Percentiles rank a stretch among this genome's conserved stretches.
Evolutionary conservation across 129 eudicot genomes (phyloP).

Genomic region (Flaveria sonorensis): DNA sequence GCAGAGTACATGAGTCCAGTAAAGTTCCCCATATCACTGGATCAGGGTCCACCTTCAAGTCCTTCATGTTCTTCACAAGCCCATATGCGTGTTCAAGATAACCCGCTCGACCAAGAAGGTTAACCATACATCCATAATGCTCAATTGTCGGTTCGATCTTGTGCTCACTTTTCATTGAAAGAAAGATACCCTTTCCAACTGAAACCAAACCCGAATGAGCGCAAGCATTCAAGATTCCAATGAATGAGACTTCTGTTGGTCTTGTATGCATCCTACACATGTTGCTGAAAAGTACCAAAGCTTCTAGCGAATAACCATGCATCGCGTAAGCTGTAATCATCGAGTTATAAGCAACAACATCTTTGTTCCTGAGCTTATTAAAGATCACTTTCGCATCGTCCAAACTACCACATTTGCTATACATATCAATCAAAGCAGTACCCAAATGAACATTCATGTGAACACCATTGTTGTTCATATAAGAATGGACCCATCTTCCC

Average conservation of each 20-base stretch:
- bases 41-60: slow-evolving; percentile 52
- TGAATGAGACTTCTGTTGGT: slow-evolving; percentile 69
- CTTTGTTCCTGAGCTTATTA: slow-evolving; percentile 53
- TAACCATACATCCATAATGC: slow-evolving; percentile 91
- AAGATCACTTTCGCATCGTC: slow-evolving; percentile 63
- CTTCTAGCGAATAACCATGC: slow-evolving; percentile 66
- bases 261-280: slow-evolving; percentile 37
- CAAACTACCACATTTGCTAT: slow-evolving; percentile 75
- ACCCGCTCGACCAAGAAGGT: slow-evolving; percentile 89
- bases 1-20: slow-evolving; percentile 76
- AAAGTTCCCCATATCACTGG: slow-evolving; percentile 71
- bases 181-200: slow-evolving; percentile 52
- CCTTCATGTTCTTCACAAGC: slow-evolving; percentile 49
- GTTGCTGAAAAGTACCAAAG: slow-evolving; percentile 46
- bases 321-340: slow-evolving; percentile 80
- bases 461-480: slow-evolving; percentile 32
- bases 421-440: slow-evolving; percentile 80
- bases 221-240: slow-evolving; percentile 71
- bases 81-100: slow-evolving; percentile 63
- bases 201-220: slow-evolving; percentile 82
- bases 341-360: slow-evolving; percentile 64
- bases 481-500: slow-evolving; percentile 81
- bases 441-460: slow-evolving; percentile 55
- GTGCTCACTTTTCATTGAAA: slow-evolving; percentile 50
- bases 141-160: slow-evolving; percentile 56